Percentiles rank a stretch among this genome's conserved stretches.
These are phyloP conservation scores for Globisporangium nagaii DNA, from an alignment of 352 stramenopile species.

Conservation along the genomic window DNA sequence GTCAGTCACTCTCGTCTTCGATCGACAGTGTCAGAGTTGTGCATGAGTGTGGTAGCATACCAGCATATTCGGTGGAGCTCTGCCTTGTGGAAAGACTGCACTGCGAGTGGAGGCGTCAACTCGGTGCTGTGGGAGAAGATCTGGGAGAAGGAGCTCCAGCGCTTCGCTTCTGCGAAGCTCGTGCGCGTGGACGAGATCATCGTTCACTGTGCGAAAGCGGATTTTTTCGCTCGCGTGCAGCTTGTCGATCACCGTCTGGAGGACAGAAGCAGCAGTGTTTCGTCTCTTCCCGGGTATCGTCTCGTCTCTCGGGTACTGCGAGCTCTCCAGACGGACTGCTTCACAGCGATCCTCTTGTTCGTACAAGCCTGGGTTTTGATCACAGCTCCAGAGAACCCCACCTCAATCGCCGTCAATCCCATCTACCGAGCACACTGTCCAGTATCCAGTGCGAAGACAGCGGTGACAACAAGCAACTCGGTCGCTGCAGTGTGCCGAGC, in stretches of 20 bases:
- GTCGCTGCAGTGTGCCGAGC: not conserved
- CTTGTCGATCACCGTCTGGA: not conserved
- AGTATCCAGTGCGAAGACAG: not conserved
- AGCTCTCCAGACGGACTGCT: not conserved
- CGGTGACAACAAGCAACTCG: not conserved
- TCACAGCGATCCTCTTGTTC: not conserved
- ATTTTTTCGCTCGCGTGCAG: conserved; percentile 17
- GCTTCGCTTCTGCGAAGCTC: conserved; percentile 1
- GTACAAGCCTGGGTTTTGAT: not conserved
- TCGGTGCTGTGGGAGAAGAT: conserved; percentile 24
- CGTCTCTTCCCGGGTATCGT: conserved; percentile 19
- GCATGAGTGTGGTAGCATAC: not conserved
- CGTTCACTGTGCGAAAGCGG: conserved; percentile 26
- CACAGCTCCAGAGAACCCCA: not conserved
- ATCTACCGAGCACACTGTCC: no score
- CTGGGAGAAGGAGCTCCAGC: conserved; percentile 26
- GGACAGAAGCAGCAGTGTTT: not conserved
- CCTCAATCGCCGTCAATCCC: not conserved
- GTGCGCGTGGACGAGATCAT: conserved; percentile 21
- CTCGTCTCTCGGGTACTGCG: conserved; percentile 6
- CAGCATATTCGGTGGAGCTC: conserved; percentile 4
- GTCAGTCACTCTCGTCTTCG: no score
- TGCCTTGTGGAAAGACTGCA: not conserved
- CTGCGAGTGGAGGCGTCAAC: not conserved
- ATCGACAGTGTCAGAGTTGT: not conserved